These are phyloP conservation scores for Periconia sp. DNA, from an alignment of 2,329 filamentous ascomycete genomes.

Conservation along the genomic window DNA sequence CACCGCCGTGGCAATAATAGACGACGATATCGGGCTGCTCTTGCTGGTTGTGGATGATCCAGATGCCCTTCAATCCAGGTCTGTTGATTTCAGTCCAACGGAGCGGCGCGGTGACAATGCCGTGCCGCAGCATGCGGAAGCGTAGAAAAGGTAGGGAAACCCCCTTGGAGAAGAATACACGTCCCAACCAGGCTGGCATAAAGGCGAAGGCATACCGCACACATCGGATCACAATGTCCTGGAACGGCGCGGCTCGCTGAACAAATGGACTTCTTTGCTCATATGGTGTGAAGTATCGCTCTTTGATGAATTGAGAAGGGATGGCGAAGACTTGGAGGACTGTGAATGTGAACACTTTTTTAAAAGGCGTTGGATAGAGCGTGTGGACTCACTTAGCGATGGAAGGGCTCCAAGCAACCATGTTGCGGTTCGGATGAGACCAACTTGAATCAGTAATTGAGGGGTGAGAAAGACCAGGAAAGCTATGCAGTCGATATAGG, in stretches of 20 bases:
- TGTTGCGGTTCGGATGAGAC: constrained; percentile 59
- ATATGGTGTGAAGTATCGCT: constrained; percentile 55
- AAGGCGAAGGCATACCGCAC: constrained; percentile 76
- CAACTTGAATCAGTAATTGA: constrained; percentile 69
- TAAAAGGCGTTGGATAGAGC: background rate
- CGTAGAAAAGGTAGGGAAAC: constrained; percentile 74
- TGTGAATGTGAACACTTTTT: constrained; percentile 19
- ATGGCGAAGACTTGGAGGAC: constrained; percentile 56
- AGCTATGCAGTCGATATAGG: constrained; percentile 72
- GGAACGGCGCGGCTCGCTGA: constrained; percentile 70
- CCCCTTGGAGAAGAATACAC: constrained; percentile 75
- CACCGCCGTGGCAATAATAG: constrained; percentile 81
- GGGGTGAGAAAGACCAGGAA: constrained; percentile 72
- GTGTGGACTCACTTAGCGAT: constrained; percentile 61
- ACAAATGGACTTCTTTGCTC: constrained; percentile 62
- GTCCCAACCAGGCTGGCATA: constrained; percentile 67
- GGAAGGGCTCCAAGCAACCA: constrained; percentile 66
- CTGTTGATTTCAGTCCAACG: constrained; percentile 63
- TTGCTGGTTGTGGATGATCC: constrained; percentile 65
- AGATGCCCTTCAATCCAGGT: constrained; percentile 64
- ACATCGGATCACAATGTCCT: constrained; percentile 75
- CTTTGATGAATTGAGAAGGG: constrained; percentile 60
- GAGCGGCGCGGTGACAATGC: constrained; percentile 63
- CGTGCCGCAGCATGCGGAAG: constrained; percentile 75
- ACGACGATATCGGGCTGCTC: constrained; percentile 72